These are phyloP conservation scores for Aegle marmelos DNA, from an alignment of 345 rosid species.

Conservation along the genomic window DNA sequence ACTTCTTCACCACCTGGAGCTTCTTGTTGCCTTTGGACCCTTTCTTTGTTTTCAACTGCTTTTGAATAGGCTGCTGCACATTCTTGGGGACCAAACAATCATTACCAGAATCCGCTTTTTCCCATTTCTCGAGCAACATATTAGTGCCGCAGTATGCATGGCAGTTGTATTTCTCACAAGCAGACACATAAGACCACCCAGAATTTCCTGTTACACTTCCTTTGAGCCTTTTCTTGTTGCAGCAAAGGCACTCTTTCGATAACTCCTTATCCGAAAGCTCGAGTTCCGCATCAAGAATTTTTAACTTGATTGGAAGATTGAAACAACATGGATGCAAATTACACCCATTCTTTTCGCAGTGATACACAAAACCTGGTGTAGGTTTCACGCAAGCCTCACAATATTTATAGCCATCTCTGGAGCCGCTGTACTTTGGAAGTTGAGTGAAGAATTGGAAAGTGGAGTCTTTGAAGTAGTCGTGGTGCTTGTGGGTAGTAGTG, in stretches of 20 bases:
- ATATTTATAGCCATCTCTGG: background rate
- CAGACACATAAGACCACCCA: slow-evolving; percentile 13
- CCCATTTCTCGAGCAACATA: background rate
- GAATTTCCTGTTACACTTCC: background rate
- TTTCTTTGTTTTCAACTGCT: background rate
- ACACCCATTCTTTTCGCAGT: background rate
- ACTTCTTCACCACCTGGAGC: background rate
- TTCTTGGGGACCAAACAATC: background rate
- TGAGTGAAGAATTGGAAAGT: background rate
- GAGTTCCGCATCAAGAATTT: background rate
- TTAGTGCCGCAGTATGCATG: background rate
- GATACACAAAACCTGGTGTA: background rate
- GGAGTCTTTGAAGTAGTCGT: background rate
- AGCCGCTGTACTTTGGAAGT: background rate
- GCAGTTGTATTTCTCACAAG: background rate
- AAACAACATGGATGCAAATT: slow-evolving; percentile 6
- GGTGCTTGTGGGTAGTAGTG: background rate
- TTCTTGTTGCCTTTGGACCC: background rate
- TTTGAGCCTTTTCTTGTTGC: background rate
- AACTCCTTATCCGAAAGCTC: background rate
- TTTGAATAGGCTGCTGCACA: background rate
- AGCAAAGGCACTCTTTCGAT: background rate
- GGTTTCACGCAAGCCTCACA: background rate
- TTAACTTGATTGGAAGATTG: background rate
- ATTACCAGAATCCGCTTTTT: background rate